Evolutionary conservation across 305 asterid species (phyloP).

Genomic region (Fraxinus dipetala): DNA sequence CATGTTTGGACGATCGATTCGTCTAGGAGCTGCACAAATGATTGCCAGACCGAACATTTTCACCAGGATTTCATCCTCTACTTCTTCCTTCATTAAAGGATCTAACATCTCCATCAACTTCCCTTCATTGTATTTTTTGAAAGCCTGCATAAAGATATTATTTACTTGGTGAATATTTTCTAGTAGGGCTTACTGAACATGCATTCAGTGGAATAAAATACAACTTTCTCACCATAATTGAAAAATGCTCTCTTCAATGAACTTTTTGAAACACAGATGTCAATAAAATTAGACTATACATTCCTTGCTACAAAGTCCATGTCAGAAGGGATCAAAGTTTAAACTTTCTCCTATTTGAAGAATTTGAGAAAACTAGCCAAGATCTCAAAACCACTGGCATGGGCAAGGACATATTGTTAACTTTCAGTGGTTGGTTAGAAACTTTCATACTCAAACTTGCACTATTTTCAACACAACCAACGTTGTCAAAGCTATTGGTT

Average conservation of each 20-base stretch:
- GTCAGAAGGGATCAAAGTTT: background rate
- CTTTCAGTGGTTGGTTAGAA: background rate
- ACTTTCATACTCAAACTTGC: background rate
- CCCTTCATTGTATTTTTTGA: conserved; percentile 58
- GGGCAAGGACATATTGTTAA: background rate
- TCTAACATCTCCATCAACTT: conserved; percentile 59
- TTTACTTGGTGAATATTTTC: background rate
- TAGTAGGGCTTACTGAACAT: background rate
- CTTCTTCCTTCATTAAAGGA: conserved; percentile 55
- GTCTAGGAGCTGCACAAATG: conserved; percentile 85
- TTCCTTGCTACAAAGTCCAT: background rate
- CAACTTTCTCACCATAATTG: background rate
- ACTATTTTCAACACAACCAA: background rate
- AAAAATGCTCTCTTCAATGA: background rate
- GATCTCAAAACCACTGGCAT: background rate
- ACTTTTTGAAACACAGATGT: background rate
- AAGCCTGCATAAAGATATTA: conserved; percentile 54
- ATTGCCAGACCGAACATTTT: conserved; percentile 76
- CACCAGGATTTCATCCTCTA: conserved; percentile 49
- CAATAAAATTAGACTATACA: background rate
- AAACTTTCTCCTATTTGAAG: background rate
- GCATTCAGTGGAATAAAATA: background rate
- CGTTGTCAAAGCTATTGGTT: background rate
- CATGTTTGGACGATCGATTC: conserved; percentile 93
- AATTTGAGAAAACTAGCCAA: background rate